A percentile compares a stretch with the other conserved stretches of the same genome.
These are phyloP conservation scores for Tulasnella sp. DNA, from an alignment of 768 basidiomycete genomes.

Conservation along the genomic window DNA sequence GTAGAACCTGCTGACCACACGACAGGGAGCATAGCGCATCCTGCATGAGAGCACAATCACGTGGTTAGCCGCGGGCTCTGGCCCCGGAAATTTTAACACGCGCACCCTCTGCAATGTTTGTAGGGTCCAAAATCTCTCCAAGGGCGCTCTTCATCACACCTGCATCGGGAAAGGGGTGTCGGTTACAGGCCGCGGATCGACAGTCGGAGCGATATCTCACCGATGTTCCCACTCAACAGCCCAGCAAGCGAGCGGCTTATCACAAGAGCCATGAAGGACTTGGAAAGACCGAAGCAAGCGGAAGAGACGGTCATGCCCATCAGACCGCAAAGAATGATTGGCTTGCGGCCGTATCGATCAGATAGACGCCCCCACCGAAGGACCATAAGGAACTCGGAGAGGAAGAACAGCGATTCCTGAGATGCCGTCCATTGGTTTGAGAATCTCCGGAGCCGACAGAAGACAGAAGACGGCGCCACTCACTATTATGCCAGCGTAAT, in stretches of 20 bases:
- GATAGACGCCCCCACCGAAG: slow-evolving; percentile 38
- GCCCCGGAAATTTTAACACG: not conserved
- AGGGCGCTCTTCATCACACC: slow-evolving; percentile 36
- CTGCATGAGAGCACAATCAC: slow-evolving; percentile 6
- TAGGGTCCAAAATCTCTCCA: slow-evolving; percentile 35
- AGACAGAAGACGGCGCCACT: slow-evolving; percentile 5
- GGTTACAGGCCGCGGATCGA: not conserved
- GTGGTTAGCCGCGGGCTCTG: not conserved
- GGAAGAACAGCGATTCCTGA: slow-evolving; percentile 37
- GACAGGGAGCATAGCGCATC: slow-evolving; percentile 34
- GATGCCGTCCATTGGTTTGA: not conserved
- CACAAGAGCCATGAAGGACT: slow-evolving; percentile 35
- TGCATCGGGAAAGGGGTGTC: not conserved
- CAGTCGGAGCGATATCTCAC: not conserved
- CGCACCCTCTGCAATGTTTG: slow-evolving; percentile 34
- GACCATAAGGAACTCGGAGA: slow-evolving; percentile 32
- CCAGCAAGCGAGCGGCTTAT: slow-evolving; percentile 36
- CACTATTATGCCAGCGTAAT: slow-evolving; percentile 36
- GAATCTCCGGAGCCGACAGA: not conserved
- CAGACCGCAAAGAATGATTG: slow-evolving; percentile 38
- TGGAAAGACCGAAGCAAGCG: slow-evolving; percentile 38
- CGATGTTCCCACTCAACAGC: slow-evolving; percentile 35
- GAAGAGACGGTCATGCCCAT: slow-evolving; percentile 35
- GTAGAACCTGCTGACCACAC: slow-evolving; percentile 36
- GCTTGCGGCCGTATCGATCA: slow-evolving; percentile 40